Evolutionary conservation across 2,329 filamentous ascomycete species (phyloP).

Genomic region (Fusarium bactridioides): DNA sequence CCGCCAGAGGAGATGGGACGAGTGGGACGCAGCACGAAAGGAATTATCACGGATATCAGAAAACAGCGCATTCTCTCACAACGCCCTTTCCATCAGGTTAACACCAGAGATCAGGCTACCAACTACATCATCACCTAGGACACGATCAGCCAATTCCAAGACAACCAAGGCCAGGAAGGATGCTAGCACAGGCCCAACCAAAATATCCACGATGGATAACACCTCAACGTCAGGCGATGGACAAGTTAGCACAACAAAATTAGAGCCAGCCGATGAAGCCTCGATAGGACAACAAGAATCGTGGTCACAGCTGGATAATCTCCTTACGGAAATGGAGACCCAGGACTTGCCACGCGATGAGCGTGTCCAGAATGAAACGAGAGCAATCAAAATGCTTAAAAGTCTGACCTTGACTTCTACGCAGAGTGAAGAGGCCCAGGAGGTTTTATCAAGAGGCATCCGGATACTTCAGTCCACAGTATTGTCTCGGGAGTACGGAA

Average conservation of each 20-base stretch:
- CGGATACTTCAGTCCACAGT: slow-evolving; percentile 38
- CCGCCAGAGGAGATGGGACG: slow-evolving; percentile 35
- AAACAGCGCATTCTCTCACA: slow-evolving; percentile 20
- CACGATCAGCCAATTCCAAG: not conserved
- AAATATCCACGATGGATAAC: not conserved
- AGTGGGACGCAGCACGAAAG: slow-evolving; percentile 39
- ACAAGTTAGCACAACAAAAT: not conserved
- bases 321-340: slow-evolving; percentile 20
- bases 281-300: not conserved
- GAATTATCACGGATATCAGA: slow-evolving; percentile 35
- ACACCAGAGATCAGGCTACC: slow-evolving; percentile 16
- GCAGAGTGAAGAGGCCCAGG: slow-evolving; percentile 12
- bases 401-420: slow-evolving; percentile 28
- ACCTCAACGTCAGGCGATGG: not conserved
- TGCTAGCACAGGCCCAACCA: not conserved
- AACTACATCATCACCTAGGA: not conserved
- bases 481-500: slow-evolving; percentile 25
- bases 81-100: slow-evolving; percentile 25
- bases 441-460: slow-evolving; percentile 28
- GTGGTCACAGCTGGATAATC: slow-evolving; percentile 7
- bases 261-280: not conserved
- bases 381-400: slow-evolving; percentile 29
- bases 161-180: not conserved
- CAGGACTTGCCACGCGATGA: not conserved
- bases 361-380: slow-evolving; percentile 4